A percentile compares a stretch with the other conserved stretches of the same genome.
Evolutionary conservation across 768 basidiomycete genomes (phyloP).

Genomic region (Hypholoma fasciculare): DNA sequence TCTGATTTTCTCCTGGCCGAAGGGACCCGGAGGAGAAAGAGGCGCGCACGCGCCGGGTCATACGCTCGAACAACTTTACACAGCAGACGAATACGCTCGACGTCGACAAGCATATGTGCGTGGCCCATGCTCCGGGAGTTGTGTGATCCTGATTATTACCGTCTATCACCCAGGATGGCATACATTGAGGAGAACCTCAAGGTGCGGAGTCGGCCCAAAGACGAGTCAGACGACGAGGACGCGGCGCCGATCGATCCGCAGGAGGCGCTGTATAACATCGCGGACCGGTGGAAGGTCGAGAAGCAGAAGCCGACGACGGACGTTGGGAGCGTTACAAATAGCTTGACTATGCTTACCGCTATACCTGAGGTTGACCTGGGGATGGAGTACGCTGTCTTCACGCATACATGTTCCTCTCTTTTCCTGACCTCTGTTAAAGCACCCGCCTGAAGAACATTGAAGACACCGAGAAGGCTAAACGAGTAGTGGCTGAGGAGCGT

Average conservation of each 20-base stretch:
- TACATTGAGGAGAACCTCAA: constrained; percentile 95
- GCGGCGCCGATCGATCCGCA: constrained; percentile 62
- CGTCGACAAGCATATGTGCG: constrained; percentile 98
- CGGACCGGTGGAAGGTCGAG: constrained; percentile 63
- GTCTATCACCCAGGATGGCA: constrained; percentile 73
- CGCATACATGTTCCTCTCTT: not conserved
- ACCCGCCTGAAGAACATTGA: constrained; percentile 93
- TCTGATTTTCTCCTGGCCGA: not conserved
- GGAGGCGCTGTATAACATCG: constrained; percentile 75
- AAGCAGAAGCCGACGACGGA: constrained; percentile 63
- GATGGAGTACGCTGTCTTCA: constrained; percentile 80
- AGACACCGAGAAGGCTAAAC: constrained; percentile 95
- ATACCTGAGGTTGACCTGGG: constrained; percentile 98
- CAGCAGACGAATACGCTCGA: constrained; percentile 95
- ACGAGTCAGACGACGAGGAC: constrained; percentile 44
- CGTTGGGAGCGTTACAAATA: constrained; percentile 93
- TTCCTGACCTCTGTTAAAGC: constrained; percentile 39
- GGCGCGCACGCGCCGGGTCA: constrained; percentile 69
- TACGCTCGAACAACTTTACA: constrained; percentile 91
- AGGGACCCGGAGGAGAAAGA: constrained; percentile 69
- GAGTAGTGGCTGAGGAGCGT: constrained; percentile 74
- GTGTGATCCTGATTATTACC: not conserved
- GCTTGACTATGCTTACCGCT: constrained; percentile 93
- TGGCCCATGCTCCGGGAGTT: constrained; percentile 1
- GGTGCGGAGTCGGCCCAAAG: constrained; percentile 59